Evolutionary conservation across 2,329 filamentous ascomycete species (phyloP), one percentile per base, ranked within the genome.

Genomic region (Trichoderma atrobrunneum): DNA sequence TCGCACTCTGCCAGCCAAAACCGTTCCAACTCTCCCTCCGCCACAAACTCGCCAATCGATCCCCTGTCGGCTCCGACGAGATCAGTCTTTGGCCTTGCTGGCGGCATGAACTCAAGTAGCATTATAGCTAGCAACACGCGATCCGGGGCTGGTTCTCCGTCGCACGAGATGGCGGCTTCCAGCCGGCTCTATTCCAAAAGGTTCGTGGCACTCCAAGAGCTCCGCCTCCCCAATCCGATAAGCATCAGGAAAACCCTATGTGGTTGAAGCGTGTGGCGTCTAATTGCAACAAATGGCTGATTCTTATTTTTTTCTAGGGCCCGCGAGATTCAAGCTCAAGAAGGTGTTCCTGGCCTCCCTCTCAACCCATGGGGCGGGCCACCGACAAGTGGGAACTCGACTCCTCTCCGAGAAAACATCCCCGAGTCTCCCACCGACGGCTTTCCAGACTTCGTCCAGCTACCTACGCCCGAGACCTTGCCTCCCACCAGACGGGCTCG

Each of bases 371-470:
- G 96, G 96, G 94, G 94, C 87, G 95, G 96, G 12, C 95, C 96
- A 76, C 95, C 96, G 63, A 97, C 95, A 71, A 98, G 95, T 81
- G 96, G 95, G 75, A 95, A 97, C 82, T 98, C 95, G 24, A 98
- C 95, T 56, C 96, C 96, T 76, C 88, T 99, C 66, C 93, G 96
- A 79, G 96, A 98, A 85, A 98, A 95, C 76, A 98, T 99, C 74
- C 95, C 95, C 75, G 96, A 99, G 84, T 98, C 95, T 43, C 96
- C 96, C 36, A 96, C 93, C 76, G 95, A 98, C 84, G 95, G 93
- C 76, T 98, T 98, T 78, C 95, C 96, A 72, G 95, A 97, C 81
- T 94, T 97, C 80, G 88, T 92, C 75, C 89, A 91, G 77, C 87
- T 93, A 56, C 88, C 92, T 56, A 87, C 91, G 10, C 88, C 92